Percentiles rank a stretch among this genome's conserved stretches.
phyloP scores from a whole-genome alignment of 805 yeast genomes.

The Nakazawaea pomicola region DNA sequence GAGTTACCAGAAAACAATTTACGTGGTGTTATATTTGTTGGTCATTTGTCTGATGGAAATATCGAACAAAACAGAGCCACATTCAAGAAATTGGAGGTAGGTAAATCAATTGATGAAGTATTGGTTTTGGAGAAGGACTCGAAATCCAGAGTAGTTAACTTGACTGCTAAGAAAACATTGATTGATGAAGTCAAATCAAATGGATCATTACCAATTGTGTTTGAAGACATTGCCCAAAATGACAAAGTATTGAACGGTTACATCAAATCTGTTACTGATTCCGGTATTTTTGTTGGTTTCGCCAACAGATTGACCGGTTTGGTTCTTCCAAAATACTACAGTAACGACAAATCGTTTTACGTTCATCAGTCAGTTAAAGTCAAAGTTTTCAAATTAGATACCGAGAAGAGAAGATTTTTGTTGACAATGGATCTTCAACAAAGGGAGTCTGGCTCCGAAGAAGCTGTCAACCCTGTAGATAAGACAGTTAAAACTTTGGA shows the following conservation, averaged over 20 bases:
- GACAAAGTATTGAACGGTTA: constrained; percentile 59
- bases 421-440: constrained; percentile 47
- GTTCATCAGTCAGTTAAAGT: constrained; percentile 70
- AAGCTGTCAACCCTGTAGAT: constrained; percentile 59
- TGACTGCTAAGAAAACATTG: constrained; percentile 62
- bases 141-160: constrained; percentile 53
- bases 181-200: constrained; percentile 53
- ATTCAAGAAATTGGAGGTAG: constrained; percentile 58
- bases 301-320: constrained; percentile 79
- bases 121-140: constrained; percentile 65
- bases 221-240: constrained; percentile 51
- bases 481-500: constrained; percentile 36
- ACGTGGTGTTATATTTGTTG: constrained; percentile 67
- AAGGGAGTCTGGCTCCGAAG: constrained; percentile 19
- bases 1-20: constrained; percentile 48
- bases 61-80: constrained; percentile 65
- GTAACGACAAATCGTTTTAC: constrained; percentile 42
- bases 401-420: constrained; percentile 63
- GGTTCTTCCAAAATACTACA: constrained; percentile 68
- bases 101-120: constrained; percentile 53
- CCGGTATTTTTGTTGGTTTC: constrained; percentile 82
- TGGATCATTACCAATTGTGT: constrained; percentile 49
- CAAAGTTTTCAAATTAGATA: constrained; percentile 62
- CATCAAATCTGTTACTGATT: constrained; percentile 69
- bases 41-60: constrained; percentile 75